A percentile compares a stretch with the other conserved stretches of the same genome.
phyloP scores from a whole-genome alignment of 2,329 filamentous ascomycete genomes.

The Laburnicola sp. region DNA sequence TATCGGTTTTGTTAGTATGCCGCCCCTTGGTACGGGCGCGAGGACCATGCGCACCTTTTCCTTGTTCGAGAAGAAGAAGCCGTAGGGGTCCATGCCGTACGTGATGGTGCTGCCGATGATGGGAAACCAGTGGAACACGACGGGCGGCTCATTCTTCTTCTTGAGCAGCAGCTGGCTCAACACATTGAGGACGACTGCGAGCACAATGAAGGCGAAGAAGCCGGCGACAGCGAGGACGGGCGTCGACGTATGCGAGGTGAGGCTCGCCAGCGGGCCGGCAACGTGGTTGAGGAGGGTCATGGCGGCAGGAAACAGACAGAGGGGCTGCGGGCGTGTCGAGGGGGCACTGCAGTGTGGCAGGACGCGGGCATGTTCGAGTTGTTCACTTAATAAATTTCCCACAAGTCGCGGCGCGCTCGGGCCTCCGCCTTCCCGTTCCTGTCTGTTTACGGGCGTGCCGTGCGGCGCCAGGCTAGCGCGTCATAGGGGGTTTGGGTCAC shows the following conservation, averaged over 20 bases:
- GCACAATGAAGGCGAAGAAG: constrained; percentile 53
- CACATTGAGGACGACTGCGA: constrained; percentile 75
- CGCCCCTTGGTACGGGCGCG: constrained; percentile 2
- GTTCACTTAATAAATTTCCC: constrained; percentile 38
- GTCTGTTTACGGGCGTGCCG: no score
- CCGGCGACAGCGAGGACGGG: constrained; percentile 52
- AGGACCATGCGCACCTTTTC: constrained; percentile 63
- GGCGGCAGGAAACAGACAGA: constrained; percentile 15
- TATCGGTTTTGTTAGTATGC: constrained; percentile 44
- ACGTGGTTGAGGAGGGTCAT: constrained; percentile 59
- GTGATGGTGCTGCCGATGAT: constrained; percentile 87
- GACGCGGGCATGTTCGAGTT: constrained; percentile 15
- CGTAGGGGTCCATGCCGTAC: constrained; percentile 92
- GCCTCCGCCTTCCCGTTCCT: constrained; percentile 26
- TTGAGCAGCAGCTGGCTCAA: constrained; percentile 76
- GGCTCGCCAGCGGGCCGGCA: constrained; percentile 53
- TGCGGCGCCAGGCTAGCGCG: no score
- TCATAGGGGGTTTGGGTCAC: no score
- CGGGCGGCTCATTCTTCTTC: constrained; percentile 68
- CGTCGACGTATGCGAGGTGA: constrained; percentile 45
- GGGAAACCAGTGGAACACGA: constrained; percentile 68
- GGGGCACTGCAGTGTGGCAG: no score
- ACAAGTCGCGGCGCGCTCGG: constrained; percentile 22
- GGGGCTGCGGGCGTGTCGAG: constrained; percentile 15
- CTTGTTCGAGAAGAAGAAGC: constrained; percentile 75